A percentile compares a stretch with the other conserved stretches of the same genome.
phyloP scores from a whole-genome alignment of 768 basidiomycete genomes.

The Kondoa subrosea region DNA sequence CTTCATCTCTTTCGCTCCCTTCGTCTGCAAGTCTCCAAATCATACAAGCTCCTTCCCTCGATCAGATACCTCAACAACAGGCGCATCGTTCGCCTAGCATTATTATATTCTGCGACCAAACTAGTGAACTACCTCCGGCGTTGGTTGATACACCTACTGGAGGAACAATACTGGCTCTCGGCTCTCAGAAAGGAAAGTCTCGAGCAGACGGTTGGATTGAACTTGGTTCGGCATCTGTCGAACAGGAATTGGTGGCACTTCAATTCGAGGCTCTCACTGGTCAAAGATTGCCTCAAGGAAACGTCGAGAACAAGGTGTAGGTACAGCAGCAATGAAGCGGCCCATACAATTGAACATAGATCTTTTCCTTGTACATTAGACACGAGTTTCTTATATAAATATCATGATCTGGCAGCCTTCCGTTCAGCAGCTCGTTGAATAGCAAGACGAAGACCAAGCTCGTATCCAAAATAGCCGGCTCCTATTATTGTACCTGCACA shows the following conservation, averaged over 20 bases:
- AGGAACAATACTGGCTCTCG: neutral
- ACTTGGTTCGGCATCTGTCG: neutral
- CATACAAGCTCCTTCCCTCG: neutral
- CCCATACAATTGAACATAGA: too few relatives aligned
- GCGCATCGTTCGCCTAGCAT: neutral
- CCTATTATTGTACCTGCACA: neutral
- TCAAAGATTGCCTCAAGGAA: neutral
- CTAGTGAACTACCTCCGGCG: neutral
- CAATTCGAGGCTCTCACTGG: neutral
- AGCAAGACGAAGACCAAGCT: neutral
- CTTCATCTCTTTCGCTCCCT: neutral
- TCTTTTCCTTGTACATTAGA: too few relatives aligned
- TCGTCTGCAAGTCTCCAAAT: neutral
- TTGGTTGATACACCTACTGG: neutral
- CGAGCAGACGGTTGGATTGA: neutral
- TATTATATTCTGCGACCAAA: neutral
- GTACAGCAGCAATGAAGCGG: too few relatives aligned
- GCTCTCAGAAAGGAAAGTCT: neutral
- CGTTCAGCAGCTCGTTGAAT: neutral
- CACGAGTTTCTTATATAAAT: too few relatives aligned
- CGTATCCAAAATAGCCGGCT: neutral
- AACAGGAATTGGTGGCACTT: neutral
- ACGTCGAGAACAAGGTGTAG: too few relatives aligned
- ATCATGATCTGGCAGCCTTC: too few relatives aligned
- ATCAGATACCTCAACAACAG: neutral